Percentiles rank a stretch among this genome's conserved stretches.
Evolutionary conservation across 2,329 filamentous ascomycete genomes (phyloP).

Genomic region (Phoma sp.): DNA sequence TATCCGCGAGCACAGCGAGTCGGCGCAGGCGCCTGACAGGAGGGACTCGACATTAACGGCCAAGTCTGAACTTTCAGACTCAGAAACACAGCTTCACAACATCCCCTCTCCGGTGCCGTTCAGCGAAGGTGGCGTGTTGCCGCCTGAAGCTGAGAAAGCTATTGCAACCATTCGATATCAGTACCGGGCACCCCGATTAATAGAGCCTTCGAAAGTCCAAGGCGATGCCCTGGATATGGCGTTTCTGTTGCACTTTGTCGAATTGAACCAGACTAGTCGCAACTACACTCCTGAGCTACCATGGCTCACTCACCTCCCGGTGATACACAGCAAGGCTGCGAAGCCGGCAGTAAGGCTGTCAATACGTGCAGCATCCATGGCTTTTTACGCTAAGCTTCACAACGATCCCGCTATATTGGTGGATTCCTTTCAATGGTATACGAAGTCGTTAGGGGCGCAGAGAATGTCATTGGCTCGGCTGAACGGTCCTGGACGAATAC

Average conservation of each 20-base stretch:
- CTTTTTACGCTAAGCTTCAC: slow-evolving; percentile 40
- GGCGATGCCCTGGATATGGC: slow-evolving; percentile 35
- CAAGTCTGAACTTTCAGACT: slow-evolving; percentile 6
- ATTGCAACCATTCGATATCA: slow-evolving; percentile 32
- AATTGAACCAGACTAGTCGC: slow-evolving; percentile 28
- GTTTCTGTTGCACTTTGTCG: slow-evolving; percentile 41
- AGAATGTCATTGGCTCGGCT: slow-evolving; percentile 30
- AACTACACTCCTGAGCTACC: slow-evolving; percentile 30
- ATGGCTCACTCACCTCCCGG: slow-evolving; percentile 34
- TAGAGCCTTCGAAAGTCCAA: slow-evolving; percentile 33
- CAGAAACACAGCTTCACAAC: slow-evolving; percentile 3
- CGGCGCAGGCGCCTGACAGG: neutral
- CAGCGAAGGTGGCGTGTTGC: neutral
- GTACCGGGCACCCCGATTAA: slow-evolving; percentile 29
- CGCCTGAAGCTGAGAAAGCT: slow-evolving; percentile 24
- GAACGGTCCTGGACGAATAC: slow-evolving; percentile 21
- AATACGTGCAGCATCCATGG: slow-evolving; percentile 42
- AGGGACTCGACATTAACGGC: slow-evolving; percentile 8
- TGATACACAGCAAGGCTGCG: slow-evolving; percentile 22
- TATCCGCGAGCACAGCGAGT: slow-evolving; percentile 1
- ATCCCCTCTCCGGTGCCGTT: neutral
- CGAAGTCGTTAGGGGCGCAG: slow-evolving; percentile 33
- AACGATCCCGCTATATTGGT: slow-evolving; percentile 36
- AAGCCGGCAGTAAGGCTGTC: slow-evolving; percentile 37
- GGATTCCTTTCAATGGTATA: slow-evolving; percentile 44